Evolutionary conservation across 331 rosid species (phyloP).

Genomic region (Quercus phellos): DNA sequence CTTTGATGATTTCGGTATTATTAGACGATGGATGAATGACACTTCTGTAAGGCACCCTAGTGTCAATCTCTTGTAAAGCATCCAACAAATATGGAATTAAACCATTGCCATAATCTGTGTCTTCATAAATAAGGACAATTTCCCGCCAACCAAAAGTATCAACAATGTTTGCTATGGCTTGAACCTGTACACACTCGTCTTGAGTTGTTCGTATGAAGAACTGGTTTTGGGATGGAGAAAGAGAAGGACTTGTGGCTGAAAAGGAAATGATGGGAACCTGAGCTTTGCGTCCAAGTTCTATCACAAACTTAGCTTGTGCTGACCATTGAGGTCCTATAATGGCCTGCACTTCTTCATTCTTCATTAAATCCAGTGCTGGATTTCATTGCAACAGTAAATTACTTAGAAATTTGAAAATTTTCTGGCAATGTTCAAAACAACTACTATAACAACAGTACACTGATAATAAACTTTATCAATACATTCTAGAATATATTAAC

Average conservation of each 20-base stretch:
- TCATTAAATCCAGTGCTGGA: constrained; percentile 23
- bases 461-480: no score
- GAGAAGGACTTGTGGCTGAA: constrained; percentile 32
- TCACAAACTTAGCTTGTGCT: constrained; percentile 22
- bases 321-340: constrained; percentile 27
- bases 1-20: neutral
- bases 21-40: constrained; percentile 10
- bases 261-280: constrained; percentile 23
- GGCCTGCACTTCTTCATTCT: constrained; percentile 25
- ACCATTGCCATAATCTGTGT: constrained; percentile 28
- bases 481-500: no score
- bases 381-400: neutral
- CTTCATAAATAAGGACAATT: constrained; percentile 26
- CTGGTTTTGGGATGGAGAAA: constrained; percentile 10
- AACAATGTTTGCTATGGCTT: constrained; percentile 24
- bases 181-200: constrained; percentile 18
- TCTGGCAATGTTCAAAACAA: neutral
- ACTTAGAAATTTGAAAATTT: neutral
- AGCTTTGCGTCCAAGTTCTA: constrained; percentile 13
- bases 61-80: constrained; percentile 10
- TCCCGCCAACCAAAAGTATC: constrained; percentile 28
- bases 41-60: constrained; percentile 16
- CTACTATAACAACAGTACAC: neutral
- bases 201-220: constrained; percentile 23
- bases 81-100: constrained; percentile 16